Conservation (phyloP, 768 basidiomycete genomes). For the Boletus edulis region DNA sequence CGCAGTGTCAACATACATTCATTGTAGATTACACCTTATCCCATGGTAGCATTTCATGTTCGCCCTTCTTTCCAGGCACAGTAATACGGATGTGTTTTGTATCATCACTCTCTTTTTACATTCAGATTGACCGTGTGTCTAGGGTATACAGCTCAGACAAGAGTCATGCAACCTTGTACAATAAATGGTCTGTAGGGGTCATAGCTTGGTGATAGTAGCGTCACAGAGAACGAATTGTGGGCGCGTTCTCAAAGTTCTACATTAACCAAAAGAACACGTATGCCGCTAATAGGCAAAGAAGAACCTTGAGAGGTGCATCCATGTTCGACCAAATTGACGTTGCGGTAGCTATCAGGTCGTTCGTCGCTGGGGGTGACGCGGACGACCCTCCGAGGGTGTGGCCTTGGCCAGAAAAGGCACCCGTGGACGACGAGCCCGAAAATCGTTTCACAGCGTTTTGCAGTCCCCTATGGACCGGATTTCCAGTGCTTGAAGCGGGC, state of each 20-base stretch:
- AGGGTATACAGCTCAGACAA: background rate
- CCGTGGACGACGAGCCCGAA: conserved; percentile 36
- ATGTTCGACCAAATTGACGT: conserved; percentile 44
- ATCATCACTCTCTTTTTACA: no score
- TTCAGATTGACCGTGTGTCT: background rate
- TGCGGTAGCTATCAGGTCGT: conserved; percentile 33
- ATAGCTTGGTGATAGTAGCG: background rate
- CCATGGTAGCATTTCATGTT: conserved; percentile 1
- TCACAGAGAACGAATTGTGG: background rate
- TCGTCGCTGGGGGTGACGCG: conserved; percentile 37
- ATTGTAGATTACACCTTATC: background rate
- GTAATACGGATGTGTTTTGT: no score
- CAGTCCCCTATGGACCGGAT: conserved; percentile 45
- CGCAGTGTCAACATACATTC: background rate
- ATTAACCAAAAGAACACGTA: conserved; percentile 57
- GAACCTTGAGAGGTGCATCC: conserved; percentile 65
- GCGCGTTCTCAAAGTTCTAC: conserved; percentile 11
- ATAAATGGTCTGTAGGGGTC: background rate
- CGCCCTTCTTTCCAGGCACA: no score
- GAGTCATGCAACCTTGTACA: background rate
- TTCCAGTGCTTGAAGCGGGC: conserved; percentile 2
- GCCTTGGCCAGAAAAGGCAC: conserved; percentile 69
- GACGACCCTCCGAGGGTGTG: conserved; percentile 64
- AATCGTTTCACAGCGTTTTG: conserved; percentile 58
- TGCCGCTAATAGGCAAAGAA: conserved; percentile 59